These are phyloP conservation scores for Hypoxylon sp. DNA, from an alignment of 2,329 filamentous ascomycete species.

Conservation along the genomic window DNA sequence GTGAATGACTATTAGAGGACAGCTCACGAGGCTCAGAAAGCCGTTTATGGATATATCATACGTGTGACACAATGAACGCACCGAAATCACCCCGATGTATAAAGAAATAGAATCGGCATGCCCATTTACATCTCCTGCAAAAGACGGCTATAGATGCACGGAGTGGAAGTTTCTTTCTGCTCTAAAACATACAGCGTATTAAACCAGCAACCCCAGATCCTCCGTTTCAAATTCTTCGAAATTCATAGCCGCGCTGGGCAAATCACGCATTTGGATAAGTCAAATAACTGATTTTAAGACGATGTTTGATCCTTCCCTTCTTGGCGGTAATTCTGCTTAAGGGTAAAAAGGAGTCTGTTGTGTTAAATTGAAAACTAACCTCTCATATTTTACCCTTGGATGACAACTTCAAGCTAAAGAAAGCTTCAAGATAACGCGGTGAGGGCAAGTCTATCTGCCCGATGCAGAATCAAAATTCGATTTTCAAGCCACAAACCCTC, in stretches of 20 bases:
- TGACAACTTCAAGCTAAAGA: background rate
- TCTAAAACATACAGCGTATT: background rate
- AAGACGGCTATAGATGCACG: background rate
- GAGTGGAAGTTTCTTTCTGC: background rate
- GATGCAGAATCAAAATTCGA: background rate
- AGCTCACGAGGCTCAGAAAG: background rate
- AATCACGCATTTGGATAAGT: background rate
- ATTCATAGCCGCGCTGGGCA: background rate
- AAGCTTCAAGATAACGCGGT: background rate
- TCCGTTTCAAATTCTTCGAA: constrained; percentile 5
- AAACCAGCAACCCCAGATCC: background rate
- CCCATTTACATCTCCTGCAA: background rate
- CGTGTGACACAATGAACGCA: background rate
- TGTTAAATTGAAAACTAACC: background rate
- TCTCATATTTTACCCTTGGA: background rate
- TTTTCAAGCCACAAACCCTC: background rate
- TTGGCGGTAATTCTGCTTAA: background rate
- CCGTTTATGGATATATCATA: background rate
- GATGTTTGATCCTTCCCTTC: background rate
- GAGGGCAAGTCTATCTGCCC: background rate
- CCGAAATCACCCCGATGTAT: background rate
- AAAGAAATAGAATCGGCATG: background rate
- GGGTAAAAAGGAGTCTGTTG: background rate
- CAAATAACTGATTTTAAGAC: constrained; percentile 2
- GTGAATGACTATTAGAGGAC: background rate